Base-by-base conservation (phyloP, 179 eudicot species). In the Silene vulgaris region DNA sequence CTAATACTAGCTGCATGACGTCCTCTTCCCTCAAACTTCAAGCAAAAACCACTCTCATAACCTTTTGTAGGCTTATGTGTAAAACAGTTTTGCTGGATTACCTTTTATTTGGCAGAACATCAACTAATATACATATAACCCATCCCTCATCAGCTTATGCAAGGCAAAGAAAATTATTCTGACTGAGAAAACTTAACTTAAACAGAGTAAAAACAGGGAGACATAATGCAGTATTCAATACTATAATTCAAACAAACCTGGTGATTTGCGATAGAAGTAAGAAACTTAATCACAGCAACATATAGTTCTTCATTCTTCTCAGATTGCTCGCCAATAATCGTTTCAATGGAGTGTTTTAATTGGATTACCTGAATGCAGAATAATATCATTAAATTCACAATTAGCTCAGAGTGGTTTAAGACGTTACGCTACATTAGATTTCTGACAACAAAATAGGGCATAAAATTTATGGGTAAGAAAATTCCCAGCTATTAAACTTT, bases 251-350 rank as follows among this genome's bases (percentile, higher is more conserved):
- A 80, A 66, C 78, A 76, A 74, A 91, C 99, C 99, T 93, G 99
- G 63, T 87, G 81, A 78, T 69, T 79, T 82, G 99, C 96, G 19
- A 93, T 90, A 66, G 89, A 87, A 56, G 91, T 83, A 23, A 96
- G 92, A 75, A 93, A 78, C 73, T 87, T 89, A 59, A 90, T 50
- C 59, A 80, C 84, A 74, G 93, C 87, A 66, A 90, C 81, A 78
- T 84, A 73, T 19, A 93, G 97, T 73, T 89, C 90, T 80, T 89
- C 93, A 86, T 84, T 85, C 73, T 77, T 82, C 67, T 77, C 80
- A 45, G 93, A 75, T 73, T 88, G 82, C 79, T 93, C 90, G 64
- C 76, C 30, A 12, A 96, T 84, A 72, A 88, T 86, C 66, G 71
- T 81, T 76, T 71, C 79, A 67, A 93, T 78, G 65, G 92, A 84